These are phyloP conservation scores for Mucor indicus DNA, from an alignment of 371 early-diverging fungal species.

Conservation along the genomic window DNA sequence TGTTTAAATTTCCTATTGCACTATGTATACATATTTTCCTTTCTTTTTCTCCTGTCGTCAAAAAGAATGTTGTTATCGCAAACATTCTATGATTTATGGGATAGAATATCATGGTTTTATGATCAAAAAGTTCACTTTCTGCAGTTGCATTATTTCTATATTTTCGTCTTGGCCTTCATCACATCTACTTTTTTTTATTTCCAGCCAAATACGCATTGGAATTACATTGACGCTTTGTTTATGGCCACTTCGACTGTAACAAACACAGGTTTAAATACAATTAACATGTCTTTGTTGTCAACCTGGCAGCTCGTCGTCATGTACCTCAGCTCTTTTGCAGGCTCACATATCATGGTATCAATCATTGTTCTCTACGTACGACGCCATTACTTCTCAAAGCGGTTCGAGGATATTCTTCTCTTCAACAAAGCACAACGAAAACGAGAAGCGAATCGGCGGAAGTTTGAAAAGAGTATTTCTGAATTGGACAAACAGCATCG, in stretches of 20 bases:
- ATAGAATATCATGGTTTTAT: background rate
- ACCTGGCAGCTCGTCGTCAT: conserved; percentile 25
- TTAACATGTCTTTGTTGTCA: conserved; percentile 23
- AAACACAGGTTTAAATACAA: conserved; percentile 34
- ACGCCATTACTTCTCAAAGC: conserved; percentile 41
- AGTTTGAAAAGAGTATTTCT: conserved; percentile 19
- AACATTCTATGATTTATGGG: too few relatives aligned
- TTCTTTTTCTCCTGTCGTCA: too few relatives aligned
- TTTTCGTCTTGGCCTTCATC: conserved; percentile 25
- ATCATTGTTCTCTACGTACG: conserved; percentile 33
- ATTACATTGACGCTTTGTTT: conserved; percentile 36
- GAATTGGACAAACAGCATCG: conserved; percentile 11
- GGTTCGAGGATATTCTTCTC: conserved; percentile 43
- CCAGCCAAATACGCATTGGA: conserved; percentile 29
- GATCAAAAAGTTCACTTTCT: conserved; percentile 14
- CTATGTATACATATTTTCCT: too few relatives aligned
- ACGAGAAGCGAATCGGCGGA: conserved; percentile 29
- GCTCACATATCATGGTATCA: conserved; percentile 36
- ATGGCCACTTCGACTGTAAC: conserved; percentile 34
- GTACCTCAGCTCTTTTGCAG: conserved; percentile 22
- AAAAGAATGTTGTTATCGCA: too few relatives aligned
- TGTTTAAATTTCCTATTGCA: too few relatives aligned
- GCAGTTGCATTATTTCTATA: conserved; percentile 36
- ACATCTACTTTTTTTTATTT: conserved; percentile 29
- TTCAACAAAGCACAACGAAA: conserved; percentile 34